These are phyloP conservation scores for Ganoderma leucocontextum DNA, from an alignment of 1,284 basidiomycete genomes.

Conservation along the genomic window DNA sequence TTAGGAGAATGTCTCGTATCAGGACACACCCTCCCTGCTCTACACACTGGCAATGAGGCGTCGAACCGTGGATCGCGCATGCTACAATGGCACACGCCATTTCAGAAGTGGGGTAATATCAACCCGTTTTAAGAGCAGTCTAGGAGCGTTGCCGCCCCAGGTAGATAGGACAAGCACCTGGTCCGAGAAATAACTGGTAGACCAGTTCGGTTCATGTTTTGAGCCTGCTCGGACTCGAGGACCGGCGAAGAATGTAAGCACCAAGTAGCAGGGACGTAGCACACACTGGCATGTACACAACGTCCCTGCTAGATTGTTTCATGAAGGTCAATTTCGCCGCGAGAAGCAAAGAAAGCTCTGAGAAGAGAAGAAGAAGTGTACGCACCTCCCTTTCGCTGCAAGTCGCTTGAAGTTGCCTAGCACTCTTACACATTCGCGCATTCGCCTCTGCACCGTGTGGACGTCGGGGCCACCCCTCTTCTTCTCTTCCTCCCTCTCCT, in stretches of 20 bases:
- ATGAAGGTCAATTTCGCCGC: neutral
- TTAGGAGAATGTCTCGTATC: neutral
- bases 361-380: conserved; percentile 7
- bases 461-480: conserved; percentile 79
- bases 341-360: neutral
- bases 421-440: conserved; percentile 88
- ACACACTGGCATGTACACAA: neutral
- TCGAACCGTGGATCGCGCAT: neutral
- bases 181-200: neutral
- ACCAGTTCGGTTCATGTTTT: neutral
- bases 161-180: neutral
- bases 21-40: neutral
- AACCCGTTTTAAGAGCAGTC: neutral
- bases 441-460: conserved; percentile 86
- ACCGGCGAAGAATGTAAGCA: neutral
- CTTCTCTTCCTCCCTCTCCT: conserved; percentile 85
- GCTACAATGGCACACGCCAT: neutral
- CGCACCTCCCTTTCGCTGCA: conserved; percentile 77
- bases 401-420: conserved; percentile 79
- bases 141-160: neutral
- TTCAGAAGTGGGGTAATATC: neutral
- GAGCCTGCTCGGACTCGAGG: no score
- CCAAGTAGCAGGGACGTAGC: neutral
- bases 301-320: neutral
- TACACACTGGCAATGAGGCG: neutral